Conservation (phyloP, 2,329 filamentous ascomycete genomes). For the Botrytis squamosa region DNA sequence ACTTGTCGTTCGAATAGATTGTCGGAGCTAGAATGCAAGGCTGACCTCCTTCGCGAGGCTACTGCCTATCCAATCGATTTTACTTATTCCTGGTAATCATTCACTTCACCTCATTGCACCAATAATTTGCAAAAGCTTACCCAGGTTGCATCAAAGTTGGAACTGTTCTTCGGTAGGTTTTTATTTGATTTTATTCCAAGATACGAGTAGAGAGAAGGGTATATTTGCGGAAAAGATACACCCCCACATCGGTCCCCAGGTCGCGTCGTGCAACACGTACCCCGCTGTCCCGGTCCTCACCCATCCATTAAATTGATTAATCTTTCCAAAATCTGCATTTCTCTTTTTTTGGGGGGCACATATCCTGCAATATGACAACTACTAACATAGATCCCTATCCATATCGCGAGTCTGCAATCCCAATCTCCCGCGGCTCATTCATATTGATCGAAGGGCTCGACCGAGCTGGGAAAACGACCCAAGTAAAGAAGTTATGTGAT, state of each 20-base stretch:
- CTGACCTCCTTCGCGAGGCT: slow-evolving; percentile 6
- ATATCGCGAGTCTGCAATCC: slow-evolving; percentile 33
- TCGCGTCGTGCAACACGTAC: slow-evolving; percentile 2
- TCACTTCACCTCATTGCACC: neutral
- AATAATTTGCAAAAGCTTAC: neutral
- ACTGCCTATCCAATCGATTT: neutral
- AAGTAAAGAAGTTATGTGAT: slow-evolving; percentile 58
- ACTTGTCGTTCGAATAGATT: neutral
- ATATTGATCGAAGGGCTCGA: slow-evolving; percentile 73
- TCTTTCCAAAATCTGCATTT: neutral
- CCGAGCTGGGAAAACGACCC: slow-evolving; percentile 70
- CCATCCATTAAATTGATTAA: neutral
- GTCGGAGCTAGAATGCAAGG: slow-evolving; percentile 9
- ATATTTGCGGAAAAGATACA: neutral
- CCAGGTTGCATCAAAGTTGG: neutral
- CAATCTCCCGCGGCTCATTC: slow-evolving; percentile 53
- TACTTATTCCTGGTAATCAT: neutral
- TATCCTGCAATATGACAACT: slow-evolving; percentile 24
- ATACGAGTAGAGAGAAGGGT: no score
- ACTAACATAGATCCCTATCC: slow-evolving; percentile 24
- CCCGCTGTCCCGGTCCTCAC: slow-evolving; percentile 4
- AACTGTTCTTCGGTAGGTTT: neutral
- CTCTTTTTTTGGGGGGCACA: neutral
- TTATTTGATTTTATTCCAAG: neutral
- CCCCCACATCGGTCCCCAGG: neutral